Evolutionary conservation across 2,329 filamentous ascomycete genomes (phyloP), one percentile per base, ranked within the genome.

Genomic region (Neopestalotiopsis clavispora): DNA sequence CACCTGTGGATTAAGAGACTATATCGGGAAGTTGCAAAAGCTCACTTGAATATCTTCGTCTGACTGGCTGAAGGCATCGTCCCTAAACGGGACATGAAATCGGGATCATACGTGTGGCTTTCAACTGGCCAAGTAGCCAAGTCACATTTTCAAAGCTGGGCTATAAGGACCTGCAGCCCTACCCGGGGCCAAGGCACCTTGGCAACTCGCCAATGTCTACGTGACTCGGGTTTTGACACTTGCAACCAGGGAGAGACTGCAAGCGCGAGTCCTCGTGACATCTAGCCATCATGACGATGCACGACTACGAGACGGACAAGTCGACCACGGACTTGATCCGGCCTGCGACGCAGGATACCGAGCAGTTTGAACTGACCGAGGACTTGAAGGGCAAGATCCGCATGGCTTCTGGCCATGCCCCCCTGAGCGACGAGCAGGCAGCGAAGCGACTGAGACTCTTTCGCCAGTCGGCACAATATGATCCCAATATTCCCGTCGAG

Each of bases 401-500:
- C n/a, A 14, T 17, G 13, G 38, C 62, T 45, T 9, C 62, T 49
- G n/a, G 10, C 12, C 17, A 49, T 7, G n/a, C 4, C 9, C n/a
- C 38, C 32, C 42, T 65, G 2, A 42, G 40, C 12, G 62, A 65
- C 32, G 62, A 65, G 32, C 66, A 69, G 30, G 69, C 68, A 30
- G 68, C 74, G 4, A 67, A 69, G 57, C 71, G 68, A 2, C 68
- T 83, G 62, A 79, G 79, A 64, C 74, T 83, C 60, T 83, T 88
- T 71, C 82, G 84, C 72, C 79, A 82, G 65, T 81, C 84, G 70
- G 86, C 88, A 71, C 80, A 83, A 65, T 87, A 85, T 81, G 87
- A 90, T 74, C 86, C 86, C 61, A 89, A 89, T 70, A 74, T 90
- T 68, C 84, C 85, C 2, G 77, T 84, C 49, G 84, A 87, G 63